A percentile compares a stretch with the other conserved stretches of the same genome.
phyloP scores from a whole-genome alignment of 2,329 filamentous ascomycete species.

The Akanthomyces dipterigenus region DNA sequence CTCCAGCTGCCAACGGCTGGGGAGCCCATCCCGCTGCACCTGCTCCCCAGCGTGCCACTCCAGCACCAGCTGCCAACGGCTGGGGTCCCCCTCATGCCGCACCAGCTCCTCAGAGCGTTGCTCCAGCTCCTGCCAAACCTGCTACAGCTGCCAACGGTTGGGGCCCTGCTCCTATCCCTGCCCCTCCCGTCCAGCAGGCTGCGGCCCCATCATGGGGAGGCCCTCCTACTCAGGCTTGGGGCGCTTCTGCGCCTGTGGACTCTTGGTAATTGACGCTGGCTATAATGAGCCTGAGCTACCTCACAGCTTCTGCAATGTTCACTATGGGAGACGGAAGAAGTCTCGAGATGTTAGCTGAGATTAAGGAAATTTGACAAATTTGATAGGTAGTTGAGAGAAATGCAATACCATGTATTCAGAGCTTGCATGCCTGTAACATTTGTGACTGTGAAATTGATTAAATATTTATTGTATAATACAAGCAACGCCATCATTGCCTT shows the following conservation, averaged over 20 bases:
- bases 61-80: neutral
- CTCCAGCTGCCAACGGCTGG: too few relatives aligned
- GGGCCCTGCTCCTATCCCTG: neutral
- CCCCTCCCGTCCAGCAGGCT: neutral
- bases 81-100: neutral
- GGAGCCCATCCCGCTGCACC: too few relatives aligned
- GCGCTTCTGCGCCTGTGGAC: neutral
- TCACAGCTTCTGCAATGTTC: neutral
- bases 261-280: neutral
- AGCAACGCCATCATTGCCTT: neutral
- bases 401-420: neutral
- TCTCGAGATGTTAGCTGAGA: neutral
- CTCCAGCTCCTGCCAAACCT: neutral
- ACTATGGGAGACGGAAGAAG: neutral
- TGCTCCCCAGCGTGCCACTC: neutral
- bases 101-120: neutral
- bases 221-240: neutral
- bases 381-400: neutral
- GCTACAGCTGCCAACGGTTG: neutral
- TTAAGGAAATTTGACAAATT: neutral
- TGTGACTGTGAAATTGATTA: neutral
- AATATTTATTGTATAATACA: slow-evolving; percentile 1
- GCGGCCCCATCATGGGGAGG: neutral
- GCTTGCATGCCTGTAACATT: too few relatives aligned
- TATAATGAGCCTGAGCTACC: neutral